Percentiles rank a stretch among this genome's conserved stretches.
Evolutionary conservation across 345 rosid genomes (phyloP).

Genomic region (Atalantia buxifolia): DNA sequence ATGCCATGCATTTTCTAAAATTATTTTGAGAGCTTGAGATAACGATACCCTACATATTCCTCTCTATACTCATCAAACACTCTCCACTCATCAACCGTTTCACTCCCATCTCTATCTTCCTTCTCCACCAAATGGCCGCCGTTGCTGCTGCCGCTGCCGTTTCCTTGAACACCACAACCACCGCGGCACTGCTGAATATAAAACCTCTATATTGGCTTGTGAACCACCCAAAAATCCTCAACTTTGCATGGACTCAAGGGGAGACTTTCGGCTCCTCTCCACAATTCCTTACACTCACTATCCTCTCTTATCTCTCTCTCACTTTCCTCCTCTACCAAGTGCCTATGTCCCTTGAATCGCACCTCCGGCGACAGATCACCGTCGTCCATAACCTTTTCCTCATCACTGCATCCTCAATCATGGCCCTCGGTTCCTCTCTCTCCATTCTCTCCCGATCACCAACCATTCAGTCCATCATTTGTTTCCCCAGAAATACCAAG

Average conservation of each 20-base stretch:
- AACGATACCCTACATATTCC: neutral
- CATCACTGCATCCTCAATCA: slow-evolving; percentile 29
- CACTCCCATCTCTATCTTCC: neutral
- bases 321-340: slow-evolving; percentile 17
- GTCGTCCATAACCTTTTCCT: slow-evolving; percentile 38
- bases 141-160: neutral
- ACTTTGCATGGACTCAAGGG: slow-evolving; percentile 34
- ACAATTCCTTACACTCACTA: slow-evolving; percentile 25
- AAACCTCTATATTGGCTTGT: slow-evolving; percentile 30
- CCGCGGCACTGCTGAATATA: neutral
- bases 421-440: slow-evolving; percentile 41
- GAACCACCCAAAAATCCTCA: slow-evolving; percentile 30
- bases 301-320: slow-evolving; percentile 30
- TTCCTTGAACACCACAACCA: neutral
- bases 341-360: neutral
- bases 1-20: too few species aligned
- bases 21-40: neutral
- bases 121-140: neutral
- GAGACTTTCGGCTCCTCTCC: slow-evolving; percentile 35
- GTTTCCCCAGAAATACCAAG: slow-evolving; percentile 43
- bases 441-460: slow-evolving; percentile 27
- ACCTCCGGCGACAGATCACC: slow-evolving; percentile 15
- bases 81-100: neutral
- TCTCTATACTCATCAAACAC: neutral
- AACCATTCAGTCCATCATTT: slow-evolving; percentile 32